Base-by-base conservation (phyloP, 768 basidiomycete species). In the Suillus clintonianus region DNA sequence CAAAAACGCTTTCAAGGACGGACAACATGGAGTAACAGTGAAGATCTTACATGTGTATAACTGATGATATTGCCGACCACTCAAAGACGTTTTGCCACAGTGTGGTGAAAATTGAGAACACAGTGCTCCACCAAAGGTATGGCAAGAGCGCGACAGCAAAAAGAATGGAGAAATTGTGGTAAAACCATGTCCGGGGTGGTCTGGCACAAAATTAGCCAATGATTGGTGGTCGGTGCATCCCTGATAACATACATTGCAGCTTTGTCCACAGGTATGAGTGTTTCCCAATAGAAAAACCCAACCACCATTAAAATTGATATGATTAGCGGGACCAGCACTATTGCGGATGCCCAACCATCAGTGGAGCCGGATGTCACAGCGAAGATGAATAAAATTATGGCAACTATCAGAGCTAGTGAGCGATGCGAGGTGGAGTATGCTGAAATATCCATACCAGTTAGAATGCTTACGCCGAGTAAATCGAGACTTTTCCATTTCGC, bases 231-330 rank as follows among this genome's bases (percentile, higher is more conserved):
- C 24, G 17, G 17, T 19, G 36, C 36, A 62, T 39, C n/a, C 17
- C 56, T 51, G 58, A 17, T 24, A 15, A 68, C 79, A 48, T 66
- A 82, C 81, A 83, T 69, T 5, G 80, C 79, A 13, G 86, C 84
- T 6, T 68, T 70, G 14, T 81, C 72, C 17, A 68, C 66, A 2
- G 80, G 81, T 15, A 84, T 69, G 0, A 67, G 50, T 10, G 78
- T 71, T 66, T 87, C 85, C 79, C 81, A 86, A 58, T 78, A 73
- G 72, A 88, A 83, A 76, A 88, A 88, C 1, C 60, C 71, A 32
- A 72, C 66, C 42, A 74, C 68, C 13, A 83, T 64, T 10, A 80
- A 39, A 62, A 84, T 68, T 5, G 85, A 81, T 39, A 86, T 66
- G 11, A 84, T 69, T 43, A 88, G 72, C 0, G 83, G 80, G 5